A percentile compares a stretch with the other conserved stretches of the same genome.
Evolutionary conservation across 2,329 filamentous ascomycete genomes (phyloP).

Genomic region (Arachnomyces sp.): DNA sequence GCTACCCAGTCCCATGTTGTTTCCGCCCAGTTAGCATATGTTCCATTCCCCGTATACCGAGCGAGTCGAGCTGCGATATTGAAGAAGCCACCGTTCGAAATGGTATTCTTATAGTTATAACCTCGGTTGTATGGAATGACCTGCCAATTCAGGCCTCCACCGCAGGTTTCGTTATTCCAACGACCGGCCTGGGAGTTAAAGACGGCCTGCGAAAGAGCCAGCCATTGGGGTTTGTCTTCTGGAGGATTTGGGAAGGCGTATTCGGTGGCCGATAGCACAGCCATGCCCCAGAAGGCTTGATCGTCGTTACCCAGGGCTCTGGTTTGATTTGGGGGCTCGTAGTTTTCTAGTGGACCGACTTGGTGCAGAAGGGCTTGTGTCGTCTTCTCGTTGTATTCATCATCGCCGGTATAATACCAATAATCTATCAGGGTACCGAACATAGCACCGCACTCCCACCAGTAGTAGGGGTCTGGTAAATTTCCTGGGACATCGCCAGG

Average conservation of each 20-base stretch:
- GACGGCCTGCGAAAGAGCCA: constrained; percentile 67
- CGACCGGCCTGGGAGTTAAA: constrained; percentile 68
- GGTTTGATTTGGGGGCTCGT: constrained; percentile 58
- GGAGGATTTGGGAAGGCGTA: constrained; percentile 64
- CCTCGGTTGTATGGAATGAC: constrained; percentile 71
- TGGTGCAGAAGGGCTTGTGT: constrained; percentile 65
- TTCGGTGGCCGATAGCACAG: constrained; percentile 70
- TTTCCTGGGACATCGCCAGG: constrained; percentile 24
- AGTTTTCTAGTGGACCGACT: constrained; percentile 62
- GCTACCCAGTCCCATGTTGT: constrained; percentile 53
- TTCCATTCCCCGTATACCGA: constrained; percentile 68
- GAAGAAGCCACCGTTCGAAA: constrained; percentile 52
- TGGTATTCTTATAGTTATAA: constrained; percentile 50
- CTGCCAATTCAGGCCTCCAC: constrained; percentile 76
- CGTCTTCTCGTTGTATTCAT: constrained; percentile 60
- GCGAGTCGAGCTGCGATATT: constrained; percentile 59
- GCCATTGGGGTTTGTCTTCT: constrained; percentile 58
- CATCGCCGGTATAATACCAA: constrained; percentile 70
- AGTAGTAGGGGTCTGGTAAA: constrained; percentile 31
- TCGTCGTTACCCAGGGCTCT: constrained; percentile 46
- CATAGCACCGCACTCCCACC: constrained; percentile 65
- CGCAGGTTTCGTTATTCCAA: constrained; percentile 60
- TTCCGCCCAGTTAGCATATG: constrained; percentile 68
- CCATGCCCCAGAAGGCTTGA: constrained; percentile 76
- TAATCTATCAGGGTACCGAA: constrained; percentile 62